Evolutionary conservation across 306 rosid genomes (phyloP), one percentile per base, ranked within the genome.

Genomic region (Lathyrus tuberosus): DNA sequence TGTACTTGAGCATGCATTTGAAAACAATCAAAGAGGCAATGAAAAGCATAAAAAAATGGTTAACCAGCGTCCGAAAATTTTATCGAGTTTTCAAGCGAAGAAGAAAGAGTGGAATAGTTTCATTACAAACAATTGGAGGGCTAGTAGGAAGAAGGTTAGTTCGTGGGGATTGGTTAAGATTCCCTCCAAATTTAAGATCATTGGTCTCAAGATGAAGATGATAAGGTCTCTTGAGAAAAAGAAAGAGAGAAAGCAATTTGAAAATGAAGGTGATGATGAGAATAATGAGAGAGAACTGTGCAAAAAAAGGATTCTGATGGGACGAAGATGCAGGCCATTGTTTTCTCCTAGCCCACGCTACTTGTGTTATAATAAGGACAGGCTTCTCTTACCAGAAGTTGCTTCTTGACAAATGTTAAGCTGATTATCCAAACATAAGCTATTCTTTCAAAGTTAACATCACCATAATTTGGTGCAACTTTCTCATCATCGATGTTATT

Each of bases 301-400:
- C 74, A 87, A 76, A 81, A 89, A 80, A 80, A 89, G 96, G 76
- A 89, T 87, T 69, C 86, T 89, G 10, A 81, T 83, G 89, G 96
- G 96, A 78, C 58, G 37, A 47, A 89, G 78, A 67, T 89, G 93
- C 87, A 89, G 42, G 73, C 89, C 91, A 3, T 48, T 86, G 59
- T 63, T 66, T 31, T 74, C 81, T 38, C 81, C 87, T 13, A 79
- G 84, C n/a, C 41, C 72, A 53, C 7, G 14, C 15, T 1, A 53
- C 43, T 83, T 80, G n/a, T 61, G 22, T 12, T 83, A 84, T 16
- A 81, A 82, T 46, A 13, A 78, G 28, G 4, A 81, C 64, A 75
- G 77, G 17, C 13, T 78, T 73, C 67, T 84, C 57, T 37, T 71
- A 24, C 75, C 86, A 11, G 86, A 84, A 12, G 18, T 65, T 0